Conservation (phyloP, 108 stramenopile genomes). For the Mediolabrus comicus region DNA sequence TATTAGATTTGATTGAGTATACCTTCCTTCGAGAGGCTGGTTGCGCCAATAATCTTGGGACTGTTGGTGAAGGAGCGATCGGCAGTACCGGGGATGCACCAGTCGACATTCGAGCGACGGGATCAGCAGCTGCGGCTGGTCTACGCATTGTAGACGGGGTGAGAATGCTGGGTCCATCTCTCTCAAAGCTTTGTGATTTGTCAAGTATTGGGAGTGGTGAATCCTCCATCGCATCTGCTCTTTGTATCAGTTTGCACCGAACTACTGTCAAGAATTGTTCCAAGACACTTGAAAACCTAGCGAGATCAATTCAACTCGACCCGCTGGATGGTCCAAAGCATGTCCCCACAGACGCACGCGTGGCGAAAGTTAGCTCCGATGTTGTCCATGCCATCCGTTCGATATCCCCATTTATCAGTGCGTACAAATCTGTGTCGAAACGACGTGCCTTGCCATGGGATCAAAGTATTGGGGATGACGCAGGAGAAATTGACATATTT, state of each 20-base stretch:
- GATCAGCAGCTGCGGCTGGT: conserved; percentile 80
- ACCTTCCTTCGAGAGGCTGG: conserved; percentile 80
- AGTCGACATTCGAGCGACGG: conserved; percentile 62
- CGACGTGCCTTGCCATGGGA: conserved; percentile 77
- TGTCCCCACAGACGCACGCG: conserved; percentile 74
- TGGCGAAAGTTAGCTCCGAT: conserved; percentile 70
- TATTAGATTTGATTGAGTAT: conserved; percentile 83
- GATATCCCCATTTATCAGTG: conserved; percentile 80
- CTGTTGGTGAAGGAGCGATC: conserved; percentile 12
- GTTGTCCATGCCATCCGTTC: conserved; percentile 79
- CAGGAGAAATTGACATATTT: conserved; percentile 80
- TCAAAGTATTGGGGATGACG: conserved; percentile 82
- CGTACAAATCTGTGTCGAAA: conserved; percentile 83
- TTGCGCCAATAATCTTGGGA: conserved; percentile 19
- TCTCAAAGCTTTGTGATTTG: conserved; percentile 84
- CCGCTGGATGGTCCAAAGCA: conserved; percentile 68
- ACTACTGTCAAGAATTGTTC: conserved; percentile 86
- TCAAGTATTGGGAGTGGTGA: conserved; percentile 32
- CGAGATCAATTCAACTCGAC: conserved; percentile 81
- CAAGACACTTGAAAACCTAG: conserved; percentile 81
- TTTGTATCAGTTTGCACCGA: conserved; percentile 86
- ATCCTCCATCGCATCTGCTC: conserved; percentile 62
- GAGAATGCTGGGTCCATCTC: conserved; percentile 85
- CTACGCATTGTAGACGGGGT: conserved; percentile 86
- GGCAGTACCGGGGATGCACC: conserved; percentile 25